These are phyloP conservation scores for Penicillium odoratum DNA, from an alignment of 495 filamentous ascomycete genomes.

Conservation along the genomic window DNA sequence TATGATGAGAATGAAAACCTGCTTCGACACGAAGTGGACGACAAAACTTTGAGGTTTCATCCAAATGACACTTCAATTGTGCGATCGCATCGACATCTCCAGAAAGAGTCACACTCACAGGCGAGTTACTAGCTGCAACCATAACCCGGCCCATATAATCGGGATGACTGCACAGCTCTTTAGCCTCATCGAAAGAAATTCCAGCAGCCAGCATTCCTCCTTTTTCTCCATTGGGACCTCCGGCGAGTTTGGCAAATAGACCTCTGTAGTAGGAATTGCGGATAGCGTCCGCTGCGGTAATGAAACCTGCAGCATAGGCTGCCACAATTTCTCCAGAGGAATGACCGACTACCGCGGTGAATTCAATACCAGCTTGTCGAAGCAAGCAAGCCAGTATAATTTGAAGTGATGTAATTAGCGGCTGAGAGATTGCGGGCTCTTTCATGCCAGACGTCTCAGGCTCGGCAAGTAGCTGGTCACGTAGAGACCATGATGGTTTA, in stretches of 20 bases:
- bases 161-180: slow-evolving; percentile 25
- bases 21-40: slow-evolving; percentile 28
- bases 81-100: slow-evolving; percentile 35
- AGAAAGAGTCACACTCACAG: slow-evolving; percentile 33
- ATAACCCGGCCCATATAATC: slow-evolving; percentile 7
- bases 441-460: slow-evolving; percentile 9
- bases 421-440: slow-evolving; percentile 39
- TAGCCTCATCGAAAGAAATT: slow-evolving; percentile 39
- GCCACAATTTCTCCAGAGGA: slow-evolving; percentile 38
- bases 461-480: slow-evolving; percentile 13
- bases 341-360: slow-evolving; percentile 26
- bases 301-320: slow-evolving; percentile 31
- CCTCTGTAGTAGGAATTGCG: slow-evolving; percentile 53
- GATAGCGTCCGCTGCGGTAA: slow-evolving; percentile 39
- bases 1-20: slow-evolving; percentile 13
- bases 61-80: slow-evolving; percentile 11
- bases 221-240: slow-evolving; percentile 17
- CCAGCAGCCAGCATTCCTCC: slow-evolving; percentile 56
- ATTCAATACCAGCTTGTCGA: slow-evolving; percentile 5
- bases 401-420: slow-evolving; percentile 35
- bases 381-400: slow-evolving; percentile 28
- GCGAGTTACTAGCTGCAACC: slow-evolving; percentile 31
- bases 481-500: slow-evolving; percentile 13
- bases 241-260: not conserved
- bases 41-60: slow-evolving; percentile 25